Conservation (phyloP, 164 flowering plant species). For the Cinnamomum chago region DNA sequence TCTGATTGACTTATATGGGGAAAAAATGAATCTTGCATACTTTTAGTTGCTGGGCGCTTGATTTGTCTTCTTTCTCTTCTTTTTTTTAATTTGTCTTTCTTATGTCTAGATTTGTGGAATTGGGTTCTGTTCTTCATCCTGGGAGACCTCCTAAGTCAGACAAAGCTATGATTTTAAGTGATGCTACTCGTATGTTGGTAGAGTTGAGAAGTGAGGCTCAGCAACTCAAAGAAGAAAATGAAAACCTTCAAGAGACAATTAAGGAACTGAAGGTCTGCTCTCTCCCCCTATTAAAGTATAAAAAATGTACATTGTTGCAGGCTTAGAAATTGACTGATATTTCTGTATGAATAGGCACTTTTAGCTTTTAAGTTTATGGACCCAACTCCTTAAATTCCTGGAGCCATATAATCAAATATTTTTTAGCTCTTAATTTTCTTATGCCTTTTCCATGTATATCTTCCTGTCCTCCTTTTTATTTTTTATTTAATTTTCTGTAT, state of each 20-base stretch:
- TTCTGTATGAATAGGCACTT: no score
- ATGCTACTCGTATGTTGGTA: conserved; percentile 81
- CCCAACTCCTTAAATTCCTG: no score
- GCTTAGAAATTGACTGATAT: no score
- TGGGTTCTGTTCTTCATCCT: conserved; percentile 77
- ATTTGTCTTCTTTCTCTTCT: conserved; percentile 2
- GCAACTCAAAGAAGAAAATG: conserved; percentile 77
- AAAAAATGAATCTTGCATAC: not conserved
- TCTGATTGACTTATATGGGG: no score
- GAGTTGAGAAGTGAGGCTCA: conserved; percentile 74
- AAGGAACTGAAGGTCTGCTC: conserved; percentile 75
- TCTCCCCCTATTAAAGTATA: no score
- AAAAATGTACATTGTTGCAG: no score
- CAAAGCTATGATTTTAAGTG: conserved; percentile 77
- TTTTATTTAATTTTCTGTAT: no score
- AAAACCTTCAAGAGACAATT: conserved; percentile 70
- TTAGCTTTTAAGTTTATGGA: no score
- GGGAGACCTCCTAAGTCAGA: conserved; percentile 86
- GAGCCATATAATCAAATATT: no score
- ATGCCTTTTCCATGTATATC: no score
- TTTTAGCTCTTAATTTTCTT: no score
- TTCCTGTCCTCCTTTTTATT: no score
- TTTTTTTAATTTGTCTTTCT: not conserved
- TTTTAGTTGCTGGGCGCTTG: not conserved
- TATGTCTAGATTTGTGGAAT: conserved; percentile 67